These are phyloP conservation scores for Sutorius australiensis DNA, from an alignment of 768 basidiomycete genomes.

Conservation along the genomic window DNA sequence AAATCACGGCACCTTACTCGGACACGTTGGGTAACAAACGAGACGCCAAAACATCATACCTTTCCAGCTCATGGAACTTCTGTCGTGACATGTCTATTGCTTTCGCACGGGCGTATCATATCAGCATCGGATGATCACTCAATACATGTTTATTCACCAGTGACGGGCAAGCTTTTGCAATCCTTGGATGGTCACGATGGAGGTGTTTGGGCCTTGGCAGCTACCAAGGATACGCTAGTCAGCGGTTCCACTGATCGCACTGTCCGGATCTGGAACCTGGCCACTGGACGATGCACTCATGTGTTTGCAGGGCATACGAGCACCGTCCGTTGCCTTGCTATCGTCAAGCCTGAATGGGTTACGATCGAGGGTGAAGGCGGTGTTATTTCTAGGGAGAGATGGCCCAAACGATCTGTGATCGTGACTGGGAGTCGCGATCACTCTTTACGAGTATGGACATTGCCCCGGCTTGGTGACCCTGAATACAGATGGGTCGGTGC, in stretches of 20 bases:
- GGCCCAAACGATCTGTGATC: slow-evolving; percentile 67
- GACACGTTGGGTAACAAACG: slow-evolving; percentile 73
- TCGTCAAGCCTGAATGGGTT: slow-evolving; percentile 89
- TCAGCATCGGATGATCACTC: slow-evolving; percentile 97
- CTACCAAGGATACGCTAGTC: slow-evolving; percentile 82
- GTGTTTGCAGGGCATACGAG: slow-evolving; percentile 95
- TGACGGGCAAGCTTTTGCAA: slow-evolving; percentile 68
- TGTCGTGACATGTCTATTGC: slow-evolving; percentile 94
- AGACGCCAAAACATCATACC: slow-evolving; percentile 68
- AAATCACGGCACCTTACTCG: slow-evolving; percentile 82
- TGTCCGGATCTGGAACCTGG: slow-evolving; percentile 86
- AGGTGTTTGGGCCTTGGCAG: slow-evolving; percentile 95
- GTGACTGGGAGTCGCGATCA: slow-evolving; percentile 72
- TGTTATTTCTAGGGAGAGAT: slow-evolving; percentile 61
- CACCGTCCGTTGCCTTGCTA: slow-evolving; percentile 93
- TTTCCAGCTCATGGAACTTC: slow-evolving; percentile 87
- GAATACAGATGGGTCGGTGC: slow-evolving; percentile 66
- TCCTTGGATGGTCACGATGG: slow-evolving; percentile 89
- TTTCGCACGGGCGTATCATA: slow-evolving; percentile 93
- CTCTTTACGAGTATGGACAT: slow-evolving; percentile 61
- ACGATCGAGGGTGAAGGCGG: slow-evolving; percentile 66
- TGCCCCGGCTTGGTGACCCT: slow-evolving; percentile 68
- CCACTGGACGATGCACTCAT: slow-evolving; percentile 79
- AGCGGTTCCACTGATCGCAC: slow-evolving; percentile 93
- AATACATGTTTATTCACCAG: slow-evolving; percentile 91